phyloP scores from a whole-genome alignment of 2,329 filamentous ascomycete genomes.

The Pseudomassariella vexata region DNA sequence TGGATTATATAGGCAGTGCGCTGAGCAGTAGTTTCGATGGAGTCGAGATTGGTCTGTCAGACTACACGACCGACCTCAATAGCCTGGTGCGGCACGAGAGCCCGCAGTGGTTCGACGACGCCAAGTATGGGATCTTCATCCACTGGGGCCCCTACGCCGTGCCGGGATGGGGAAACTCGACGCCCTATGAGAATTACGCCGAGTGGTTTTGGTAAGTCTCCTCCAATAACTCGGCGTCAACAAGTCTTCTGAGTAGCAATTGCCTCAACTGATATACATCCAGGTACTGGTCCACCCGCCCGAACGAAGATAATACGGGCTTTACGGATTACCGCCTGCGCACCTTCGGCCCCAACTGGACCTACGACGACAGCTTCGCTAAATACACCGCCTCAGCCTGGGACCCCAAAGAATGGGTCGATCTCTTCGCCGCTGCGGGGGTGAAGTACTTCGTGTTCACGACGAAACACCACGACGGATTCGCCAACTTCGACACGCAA shows the following conservation, averaged over 20 bases:
- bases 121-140: conserved; percentile 56
- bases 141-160: conserved; percentile 54
- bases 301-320: too few species aligned
- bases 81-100: too few species aligned
- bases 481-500: conserved; percentile 36
- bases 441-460: conserved; percentile 40
- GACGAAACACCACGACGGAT: conserved; percentile 43
- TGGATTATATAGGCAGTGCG: conserved; percentile 9
- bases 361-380: conserved; percentile 50
- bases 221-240: background rate
- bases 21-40: conserved; percentile 24
- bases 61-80: too few species aligned
- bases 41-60: conserved; percentile 26
- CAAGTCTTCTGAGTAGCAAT: conserved; percentile 18
- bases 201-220: conserved; percentile 45
- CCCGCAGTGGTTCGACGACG: conserved; percentile 32
- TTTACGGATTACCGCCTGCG: conserved; percentile 43
- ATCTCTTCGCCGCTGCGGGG: conserved; percentile 29
- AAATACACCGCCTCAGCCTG: conserved; percentile 45
- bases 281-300: conserved; percentile 33
- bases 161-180: conserved; percentile 46
- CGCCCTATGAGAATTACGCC: conserved; percentile 32
- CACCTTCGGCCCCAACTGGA: conserved; percentile 43
- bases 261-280: conserved; percentile 32
- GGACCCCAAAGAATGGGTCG: conserved; percentile 39